Percentiles rank a stretch among this genome's conserved stretches.
These are phyloP conservation scores for Zygosaccharomyces kombuchaensis DNA, from an alignment of 805 yeast genomes.

Conservation along the genomic window DNA sequence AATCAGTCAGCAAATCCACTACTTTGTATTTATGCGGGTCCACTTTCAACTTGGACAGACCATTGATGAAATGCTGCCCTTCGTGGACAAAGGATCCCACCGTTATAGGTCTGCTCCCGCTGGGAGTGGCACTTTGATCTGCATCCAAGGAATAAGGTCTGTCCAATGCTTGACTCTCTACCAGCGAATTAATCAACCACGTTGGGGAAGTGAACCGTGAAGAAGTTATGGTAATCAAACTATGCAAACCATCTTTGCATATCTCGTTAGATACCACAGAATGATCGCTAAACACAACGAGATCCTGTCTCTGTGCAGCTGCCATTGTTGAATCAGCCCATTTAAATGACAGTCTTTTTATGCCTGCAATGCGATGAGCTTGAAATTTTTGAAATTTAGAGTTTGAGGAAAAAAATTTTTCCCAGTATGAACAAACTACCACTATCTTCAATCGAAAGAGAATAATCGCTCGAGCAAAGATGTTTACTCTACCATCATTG, in stretches of 20 bases:
- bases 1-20: slow-evolving; percentile 45
- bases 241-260: slow-evolving; percentile 16
- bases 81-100: slow-evolving; percentile 31
- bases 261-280: slow-evolving; percentile 37
- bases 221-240: slow-evolving; percentile 38
- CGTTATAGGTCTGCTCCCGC: slow-evolving; percentile 21
- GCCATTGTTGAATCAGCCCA: slow-evolving; percentile 10
- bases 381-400: not conserved
- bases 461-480: not conserved
- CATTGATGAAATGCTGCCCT: slow-evolving; percentile 14
- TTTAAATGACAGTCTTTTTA: not conserved
- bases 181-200: slow-evolving; percentile 56
- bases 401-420: too few species aligned
- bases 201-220: slow-evolving; percentile 54
- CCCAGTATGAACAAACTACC: not conserved
- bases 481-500: slow-evolving; percentile 43
- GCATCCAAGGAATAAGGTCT: slow-evolving; percentile 39
- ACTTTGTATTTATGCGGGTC: slow-evolving; percentile 27
- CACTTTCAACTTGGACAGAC: slow-evolving; percentile 25
- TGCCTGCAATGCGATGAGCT: slow-evolving; percentile 4
- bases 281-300: slow-evolving; percentile 48
- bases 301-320: slow-evolving; percentile 51
- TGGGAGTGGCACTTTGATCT: slow-evolving; percentile 17
- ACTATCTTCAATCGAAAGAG: not conserved
- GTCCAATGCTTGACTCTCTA: slow-evolving; percentile 49